Evolutionary conservation across 1,284 basidiomycete genomes (phyloP), one percentile per base, ranked within the genome.

Genomic region (Cutaneotrichosporon sp.): DNA sequence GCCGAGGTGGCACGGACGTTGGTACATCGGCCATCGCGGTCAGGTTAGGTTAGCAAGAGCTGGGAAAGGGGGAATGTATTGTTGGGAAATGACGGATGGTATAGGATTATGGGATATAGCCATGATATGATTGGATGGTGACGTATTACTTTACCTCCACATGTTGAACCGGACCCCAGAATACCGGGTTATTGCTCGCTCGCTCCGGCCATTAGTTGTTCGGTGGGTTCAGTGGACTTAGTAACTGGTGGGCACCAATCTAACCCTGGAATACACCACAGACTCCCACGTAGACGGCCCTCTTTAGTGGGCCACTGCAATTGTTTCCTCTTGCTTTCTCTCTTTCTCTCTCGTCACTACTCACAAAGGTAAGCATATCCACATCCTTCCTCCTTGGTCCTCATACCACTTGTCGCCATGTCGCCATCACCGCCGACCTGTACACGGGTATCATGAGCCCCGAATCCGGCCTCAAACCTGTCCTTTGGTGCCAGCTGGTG

Each of bases 311-410:
- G 51, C 51, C 31, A 4, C 18, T 53, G 4, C 18, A 18, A 32
- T 31, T 34, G 8, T 11, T 6, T 36, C 8, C 5, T 38, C 34
- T 56, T 36, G 34, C 36, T 16, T 56, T 18, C 21, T 38, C 32
- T 56, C 56, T 57, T 10, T 31, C 16, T 57, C 40, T 32, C 56
- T 57, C 13, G 6, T 30, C 38, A 7, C 30, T 8, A 9, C 30
- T 53, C 51, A 16, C 13, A 53, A 53, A 53, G 51, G 51, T 53
- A 53, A 32, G 51, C 51, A 32, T 34, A 18, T 18, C 51, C 14
- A 5, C 51, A 47, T 18, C 22, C 8, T 10, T 13, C 49, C 16
- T 13, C 11, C 42, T 11, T 26, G 22, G 2, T 26, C 49, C 14
- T 9, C 49, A 51, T 51, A 11, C 5, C 21, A 26, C 21, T 11